Base-by-base conservation (phyloP, 371 early-diverging fungal species). In the Choanephora cucurbitarum region DNA sequence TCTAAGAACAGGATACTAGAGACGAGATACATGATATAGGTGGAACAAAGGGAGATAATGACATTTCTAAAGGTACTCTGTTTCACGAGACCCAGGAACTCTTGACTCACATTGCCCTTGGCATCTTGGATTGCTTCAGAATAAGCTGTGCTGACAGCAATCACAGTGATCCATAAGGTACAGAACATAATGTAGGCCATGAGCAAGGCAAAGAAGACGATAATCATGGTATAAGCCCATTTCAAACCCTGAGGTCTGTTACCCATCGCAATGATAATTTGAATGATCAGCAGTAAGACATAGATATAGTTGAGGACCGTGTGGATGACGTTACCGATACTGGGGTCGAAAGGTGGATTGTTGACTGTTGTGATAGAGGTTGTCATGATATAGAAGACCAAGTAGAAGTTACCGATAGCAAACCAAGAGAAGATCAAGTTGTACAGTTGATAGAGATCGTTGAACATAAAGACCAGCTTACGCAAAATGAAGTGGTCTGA, bases 231-330 rank as follows among this genome's bases (percentile, higher is more conserved):
- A 67, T 88, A 91, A 8, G 87, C 74, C 72, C 82, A 81, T 59
- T 82, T 79, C 19, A 83, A 84, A 44, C 91, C 91, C 68, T 91
- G 90, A 39, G 93, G 93, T 37, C 91, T 79, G 62, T 93, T 93
- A 61, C 93, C 93, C 60, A 93, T 70, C 23, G 91, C 79, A 49
- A 84, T 69, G 52, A 91, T 81, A 55, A 93, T 87, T 48, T 84
- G 79, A 8, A 81, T 65, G 44, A 86, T 66, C 52, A 91, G 73
- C 34, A 86, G 62, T 5, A 80, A 49, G 18, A 88, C 63, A 65
- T 91, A 91, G 49, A 85, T 55, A 52, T 77, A 75, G 17, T 73
- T 67, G 34, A 85, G 63, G 3, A 81, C 58, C 8, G 60, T 64
- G 44, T 80, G 76, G 17, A 78, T 55, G 28, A 67, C 28, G 28